A percentile compares a stretch with the other conserved stretches of the same genome.
phyloP scores from a whole-genome alignment of 2,329 filamentous ascomycete species.

The Ophiostoma ulmi region DNA sequence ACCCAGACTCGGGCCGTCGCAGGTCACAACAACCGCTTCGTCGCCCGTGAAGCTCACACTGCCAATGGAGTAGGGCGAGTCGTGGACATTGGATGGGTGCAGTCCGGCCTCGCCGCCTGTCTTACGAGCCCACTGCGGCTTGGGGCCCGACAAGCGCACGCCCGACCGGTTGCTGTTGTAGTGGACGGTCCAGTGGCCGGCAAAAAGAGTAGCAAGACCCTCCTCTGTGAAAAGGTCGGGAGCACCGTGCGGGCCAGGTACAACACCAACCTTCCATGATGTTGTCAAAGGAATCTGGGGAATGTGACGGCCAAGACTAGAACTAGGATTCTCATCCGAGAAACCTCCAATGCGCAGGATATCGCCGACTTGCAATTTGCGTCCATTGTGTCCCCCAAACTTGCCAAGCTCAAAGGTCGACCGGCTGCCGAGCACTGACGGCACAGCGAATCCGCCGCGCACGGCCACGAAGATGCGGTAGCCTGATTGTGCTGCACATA shows the following conservation, averaged over 20 bases:
- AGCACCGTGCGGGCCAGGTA: conserved; percentile 35
- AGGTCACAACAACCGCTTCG: conserved; percentile 34
- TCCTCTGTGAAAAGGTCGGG: conserved; percentile 32
- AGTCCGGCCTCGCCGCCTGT: conserved; percentile 22
- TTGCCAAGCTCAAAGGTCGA: conserved; percentile 9
- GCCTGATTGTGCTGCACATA: not conserved
- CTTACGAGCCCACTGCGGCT: conserved; percentile 16
- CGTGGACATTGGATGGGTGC: conserved; percentile 22
- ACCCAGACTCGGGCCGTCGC: conserved; percentile 35
- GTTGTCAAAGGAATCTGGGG: not conserved
- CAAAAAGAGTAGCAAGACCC: conserved; percentile 16
- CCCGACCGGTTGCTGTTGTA: conserved; percentile 21
- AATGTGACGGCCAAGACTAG: not conserved
- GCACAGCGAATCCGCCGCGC: conserved; percentile 32
- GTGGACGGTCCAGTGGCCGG: conserved; percentile 11
- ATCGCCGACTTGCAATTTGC: conserved; percentile 50
- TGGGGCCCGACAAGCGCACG: conserved; percentile 19
- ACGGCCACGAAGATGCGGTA: conserved; percentile 57
- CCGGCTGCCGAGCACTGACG: conserved; percentile 14
- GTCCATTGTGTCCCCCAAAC: conserved; percentile 55
- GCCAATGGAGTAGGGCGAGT: conserved; percentile 25
- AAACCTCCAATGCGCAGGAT: conserved; percentile 41
- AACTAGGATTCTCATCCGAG: not conserved
- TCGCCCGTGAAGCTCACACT: conserved; percentile 38
- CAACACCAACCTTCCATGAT: conserved; percentile 28